Evolutionary conservation across 2,329 filamentous ascomycete genomes (phyloP).

Genomic region (Fusarium pseudonygamai): DNA sequence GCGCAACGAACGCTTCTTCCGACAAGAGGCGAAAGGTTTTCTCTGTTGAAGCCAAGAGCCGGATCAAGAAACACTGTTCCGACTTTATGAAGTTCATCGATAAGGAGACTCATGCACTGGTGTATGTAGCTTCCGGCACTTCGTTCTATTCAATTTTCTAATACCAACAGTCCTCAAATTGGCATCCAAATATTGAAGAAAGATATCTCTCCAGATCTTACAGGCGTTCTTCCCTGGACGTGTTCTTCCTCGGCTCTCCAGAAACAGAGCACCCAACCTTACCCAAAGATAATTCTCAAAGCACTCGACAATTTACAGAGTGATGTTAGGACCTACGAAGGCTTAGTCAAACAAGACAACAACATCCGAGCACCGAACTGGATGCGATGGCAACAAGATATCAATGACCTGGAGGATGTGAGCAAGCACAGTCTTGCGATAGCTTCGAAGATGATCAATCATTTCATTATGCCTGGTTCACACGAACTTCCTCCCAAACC

Average conservation of each 20-base stretch:
- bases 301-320: constrained; percentile 34
- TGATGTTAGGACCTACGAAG: constrained; percentile 38
- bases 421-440: constrained; percentile 41
- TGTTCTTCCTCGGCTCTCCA: neutral
- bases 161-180: constrained; percentile 6
- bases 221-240: constrained; percentile 33
- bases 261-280: neutral
- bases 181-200: neutral
- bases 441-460: constrained; percentile 39
- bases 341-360: constrained; percentile 21
- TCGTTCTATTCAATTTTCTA: neutral
- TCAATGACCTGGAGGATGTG: constrained; percentile 42
- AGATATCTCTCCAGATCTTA: constrained; percentile 17
- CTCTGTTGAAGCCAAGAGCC: constrained; percentile 30
- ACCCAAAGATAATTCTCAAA: constrained; percentile 15
- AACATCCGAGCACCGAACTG: constrained; percentile 41
- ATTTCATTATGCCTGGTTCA: constrained; percentile 41
- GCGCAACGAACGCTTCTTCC: neutral
- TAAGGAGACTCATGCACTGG: constrained; percentile 5
- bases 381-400: constrained; percentile 49
- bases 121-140: constrained; percentile 12
- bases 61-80: constrained; percentile 36
- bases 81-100: constrained; percentile 38
- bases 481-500: constrained; percentile 2
- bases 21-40: constrained; percentile 21